phyloP scores from a whole-genome alignment of 1,284 basidiomycete species.

The Cerrena zonata region DNA sequence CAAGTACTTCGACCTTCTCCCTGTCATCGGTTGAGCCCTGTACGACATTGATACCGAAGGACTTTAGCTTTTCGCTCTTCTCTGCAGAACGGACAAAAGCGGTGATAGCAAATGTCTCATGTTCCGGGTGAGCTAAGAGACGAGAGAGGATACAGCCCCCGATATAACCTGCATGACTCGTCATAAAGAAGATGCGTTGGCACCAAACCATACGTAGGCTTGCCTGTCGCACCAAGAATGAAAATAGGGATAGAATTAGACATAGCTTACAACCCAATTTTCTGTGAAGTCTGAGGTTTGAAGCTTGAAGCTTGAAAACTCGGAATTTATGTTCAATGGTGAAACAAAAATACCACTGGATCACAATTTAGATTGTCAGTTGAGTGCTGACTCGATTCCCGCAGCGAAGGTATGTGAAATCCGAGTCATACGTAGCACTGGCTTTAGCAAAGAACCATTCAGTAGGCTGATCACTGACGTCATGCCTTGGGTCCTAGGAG shows the following conservation, averaged over 20 bases:
- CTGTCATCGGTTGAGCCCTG: slow-evolving; percentile 18
- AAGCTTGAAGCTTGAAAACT: no score
- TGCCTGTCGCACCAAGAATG: slow-evolving; percentile 1
- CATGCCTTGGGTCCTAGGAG: no score
- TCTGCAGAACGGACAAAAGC: slow-evolving; percentile 18
- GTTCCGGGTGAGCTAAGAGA: slow-evolving; percentile 18
- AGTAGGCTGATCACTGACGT: no score
- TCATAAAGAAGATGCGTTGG: background rate
- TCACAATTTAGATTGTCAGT: no score
- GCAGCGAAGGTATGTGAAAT: no score
- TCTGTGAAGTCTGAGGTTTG: no score
- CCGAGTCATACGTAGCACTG: no score
- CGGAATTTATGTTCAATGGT: no score
- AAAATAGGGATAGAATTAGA: background rate
- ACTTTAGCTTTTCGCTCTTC: slow-evolving; percentile 18
- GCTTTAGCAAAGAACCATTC: no score
- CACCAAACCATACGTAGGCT: background rate
- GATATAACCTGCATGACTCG: slow-evolving; percentile 23
- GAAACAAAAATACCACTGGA: no score
- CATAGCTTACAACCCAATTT: no score
- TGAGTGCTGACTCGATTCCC: no score
- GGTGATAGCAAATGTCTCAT: slow-evolving; percentile 19
- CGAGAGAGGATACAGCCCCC: slow-evolving; percentile 21
- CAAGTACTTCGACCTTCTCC: slow-evolving; percentile 13
- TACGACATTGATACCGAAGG: slow-evolving; percentile 19